A percentile compares a stretch with the other conserved stretches of the same genome.
These are phyloP conservation scores for Termitomyces sp. DNA, from an alignment of 768 basidiomycete species.

Conservation along the genomic window DNA sequence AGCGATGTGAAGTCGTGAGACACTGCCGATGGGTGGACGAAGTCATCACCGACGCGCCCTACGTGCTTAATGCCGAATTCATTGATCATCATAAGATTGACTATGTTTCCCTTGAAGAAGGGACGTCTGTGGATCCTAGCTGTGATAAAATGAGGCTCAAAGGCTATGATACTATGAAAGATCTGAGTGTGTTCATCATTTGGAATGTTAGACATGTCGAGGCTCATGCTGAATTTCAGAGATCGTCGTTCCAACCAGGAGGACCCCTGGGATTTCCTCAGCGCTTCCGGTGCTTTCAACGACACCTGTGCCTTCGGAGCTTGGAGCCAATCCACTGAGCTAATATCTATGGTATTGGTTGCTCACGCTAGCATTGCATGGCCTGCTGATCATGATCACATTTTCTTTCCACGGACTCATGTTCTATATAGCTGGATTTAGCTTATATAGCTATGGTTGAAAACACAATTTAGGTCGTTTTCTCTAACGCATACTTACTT, in stretches of 20 bases:
- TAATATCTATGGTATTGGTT: conserved; percentile 5
- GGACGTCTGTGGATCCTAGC: conserved; percentile 76
- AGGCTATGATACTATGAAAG: conserved; percentile 16
- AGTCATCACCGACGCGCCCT: conserved; percentile 85
- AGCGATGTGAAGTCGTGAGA: conserved; percentile 77
- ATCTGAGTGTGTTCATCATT: conserved; percentile 5
- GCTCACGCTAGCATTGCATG: not conserved
- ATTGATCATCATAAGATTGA: conserved; percentile 85
- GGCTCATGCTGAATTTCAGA: not conserved
- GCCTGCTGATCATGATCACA: not conserved
- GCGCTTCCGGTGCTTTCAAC: not conserved
- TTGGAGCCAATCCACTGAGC: not conserved
- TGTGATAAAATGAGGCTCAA: conserved; percentile 35
- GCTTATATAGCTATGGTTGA: not conserved
- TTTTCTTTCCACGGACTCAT: too few relatives aligned
- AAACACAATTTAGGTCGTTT: not conserved
- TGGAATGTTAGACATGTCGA: not conserved
- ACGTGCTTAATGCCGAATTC: conserved; percentile 81
- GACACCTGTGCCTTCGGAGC: not conserved
- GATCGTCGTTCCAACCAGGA: conserved; percentile 15
- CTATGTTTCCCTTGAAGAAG: conserved; percentile 95
- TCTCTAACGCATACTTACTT: too few relatives aligned
- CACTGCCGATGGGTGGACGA: conserved; percentile 98
- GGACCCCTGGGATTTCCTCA: conserved; percentile 1
- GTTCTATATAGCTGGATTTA: not conserved